Conservation (phyloP, 1,284 basidiomycete genomes). For the Fomitopsis pinicola region DNA sequence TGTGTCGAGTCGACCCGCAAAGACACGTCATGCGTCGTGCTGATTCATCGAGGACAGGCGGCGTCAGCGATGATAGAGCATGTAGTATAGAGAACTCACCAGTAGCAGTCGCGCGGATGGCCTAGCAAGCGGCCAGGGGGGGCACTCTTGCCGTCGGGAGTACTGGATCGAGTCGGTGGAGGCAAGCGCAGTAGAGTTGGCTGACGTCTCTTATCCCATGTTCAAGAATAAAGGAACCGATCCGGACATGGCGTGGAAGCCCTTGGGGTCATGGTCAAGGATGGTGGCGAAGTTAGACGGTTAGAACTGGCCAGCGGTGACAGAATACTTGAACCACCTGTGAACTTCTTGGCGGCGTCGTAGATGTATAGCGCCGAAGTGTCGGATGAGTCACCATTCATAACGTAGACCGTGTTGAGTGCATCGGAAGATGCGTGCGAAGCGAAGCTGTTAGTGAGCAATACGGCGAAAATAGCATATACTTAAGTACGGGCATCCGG, state of each 20-base stretch:
- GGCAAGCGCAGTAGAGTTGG: conserved; percentile 46
- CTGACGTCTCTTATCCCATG: conserved; percentile 58
- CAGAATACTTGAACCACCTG: conserved; percentile 65
- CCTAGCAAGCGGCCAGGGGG: no score
- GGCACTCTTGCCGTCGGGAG: no score
- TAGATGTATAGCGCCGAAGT: conserved; percentile 66
- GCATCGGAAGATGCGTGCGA: conserved; percentile 63
- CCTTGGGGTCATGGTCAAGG: conserved; percentile 87
- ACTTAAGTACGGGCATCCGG: conserved; percentile 37
- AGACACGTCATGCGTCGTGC: no score
- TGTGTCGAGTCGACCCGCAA: no score
- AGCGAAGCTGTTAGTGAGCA: neutral
- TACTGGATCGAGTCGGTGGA: no score
- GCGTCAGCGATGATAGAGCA: no score
- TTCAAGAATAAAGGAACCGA: conserved; percentile 63
- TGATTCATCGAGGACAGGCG: no score
- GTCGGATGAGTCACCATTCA: conserved; percentile 69
- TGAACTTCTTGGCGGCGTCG: conserved; percentile 52
- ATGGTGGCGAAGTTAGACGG: conserved; percentile 55
- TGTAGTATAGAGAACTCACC: no score
- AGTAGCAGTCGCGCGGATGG: no score
- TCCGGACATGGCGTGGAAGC: conserved; percentile 67
- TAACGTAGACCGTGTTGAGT: conserved; percentile 66
- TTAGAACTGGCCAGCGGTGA: conserved; percentile 50
- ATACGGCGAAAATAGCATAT: neutral